Evolutionary conservation across 192 early-diverging fungal genomes (phyloP), one percentile per base, ranked within the genome.

Genomic region (Backusella parvicylindrica): DNA sequence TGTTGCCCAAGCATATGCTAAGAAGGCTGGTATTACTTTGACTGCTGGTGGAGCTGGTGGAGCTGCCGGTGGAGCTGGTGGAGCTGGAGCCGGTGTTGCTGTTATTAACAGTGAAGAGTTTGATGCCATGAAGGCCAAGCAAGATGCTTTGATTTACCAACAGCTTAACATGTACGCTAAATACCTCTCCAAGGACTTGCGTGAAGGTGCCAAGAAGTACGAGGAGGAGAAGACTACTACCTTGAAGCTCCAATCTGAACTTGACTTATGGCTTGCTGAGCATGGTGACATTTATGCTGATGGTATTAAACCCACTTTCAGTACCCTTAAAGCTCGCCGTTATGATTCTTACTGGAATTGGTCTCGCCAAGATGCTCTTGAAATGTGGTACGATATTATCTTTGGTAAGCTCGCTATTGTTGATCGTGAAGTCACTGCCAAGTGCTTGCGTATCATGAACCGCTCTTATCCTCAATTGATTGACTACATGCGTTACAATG

Each of bases 291-390:
- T 89, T 74, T 97, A 96, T 84, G 92, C 91, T 40, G 88, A 93
- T 74, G 96, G 96, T 68, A 97, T 98, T 86, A 89, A 89, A 71
- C 95, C 95, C 16, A 70, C 88, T 23, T 98, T 98, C 83, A 91
- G 88, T 70, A 84, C 88, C 15, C 87, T 91, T 78, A 98, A 96
- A 87, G 95, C 93, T 37, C 93, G 96, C 53, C 86, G 82, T 32
- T 98, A 95, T 76, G 95, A 98, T 78, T 98, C 96, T 56, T 92
- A 95, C 91, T 98, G 96, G 96, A 98, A 98, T 87, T 98, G 96
- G 96, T 92, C 90, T 49, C 89, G 92, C 69, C 95, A 96, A 76
- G 93, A 96, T 78, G 92, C 92, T n/a, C 77, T 94, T 50, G 86
- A 90, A 32, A 88, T 95, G 65, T 95, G 94, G 83, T 98, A 94